Percentiles rank a stretch among this genome's conserved stretches.
These are phyloP conservation scores for Anisodus tanguticus DNA, from an alignment of 257 asterid genomes.

Conservation along the genomic window DNA sequence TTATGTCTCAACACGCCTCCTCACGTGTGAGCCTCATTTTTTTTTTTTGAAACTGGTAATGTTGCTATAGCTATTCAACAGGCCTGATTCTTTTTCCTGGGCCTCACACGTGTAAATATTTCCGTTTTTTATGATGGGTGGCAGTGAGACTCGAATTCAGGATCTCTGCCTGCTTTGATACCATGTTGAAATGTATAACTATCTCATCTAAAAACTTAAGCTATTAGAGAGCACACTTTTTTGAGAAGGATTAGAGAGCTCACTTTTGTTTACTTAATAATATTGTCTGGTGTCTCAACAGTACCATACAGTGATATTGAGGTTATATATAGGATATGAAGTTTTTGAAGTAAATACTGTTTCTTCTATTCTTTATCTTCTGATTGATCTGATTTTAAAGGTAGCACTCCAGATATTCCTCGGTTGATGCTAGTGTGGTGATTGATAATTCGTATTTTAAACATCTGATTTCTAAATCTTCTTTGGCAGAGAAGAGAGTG, in stretches of 20 bases:
- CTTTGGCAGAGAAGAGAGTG: not conserved
- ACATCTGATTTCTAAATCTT: not conserved
- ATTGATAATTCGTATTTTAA: slow-evolving; percentile 15
- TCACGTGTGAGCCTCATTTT: not conserved
- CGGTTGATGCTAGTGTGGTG: slow-evolving; percentile 6
- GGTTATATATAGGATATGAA: not conserved
- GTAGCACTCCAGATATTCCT: not conserved
- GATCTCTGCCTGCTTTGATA: not conserved
- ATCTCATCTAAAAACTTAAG: not conserved
- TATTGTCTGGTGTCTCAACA: not conserved
- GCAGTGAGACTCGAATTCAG: not conserved
- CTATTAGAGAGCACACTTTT: not conserved
- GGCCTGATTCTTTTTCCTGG: not conserved
- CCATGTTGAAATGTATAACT: slow-evolving; percentile 3
- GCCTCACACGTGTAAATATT: not conserved
- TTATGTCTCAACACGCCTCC: not conserved
- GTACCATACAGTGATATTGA: not conserved
- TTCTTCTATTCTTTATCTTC: slow-evolving; percentile 7
- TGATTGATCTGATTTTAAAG: not conserved
- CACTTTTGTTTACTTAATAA: not conserved
- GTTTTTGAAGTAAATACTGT: not conserved
- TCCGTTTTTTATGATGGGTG: not conserved
- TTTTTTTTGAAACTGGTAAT: too few relatives aligned
- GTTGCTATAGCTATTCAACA: too few relatives aligned
- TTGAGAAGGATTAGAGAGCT: not conserved